phyloP scores from a whole-genome alignment of 2,329 filamentous ascomycete species.

The Chaetoscypha palmicola region DNA sequence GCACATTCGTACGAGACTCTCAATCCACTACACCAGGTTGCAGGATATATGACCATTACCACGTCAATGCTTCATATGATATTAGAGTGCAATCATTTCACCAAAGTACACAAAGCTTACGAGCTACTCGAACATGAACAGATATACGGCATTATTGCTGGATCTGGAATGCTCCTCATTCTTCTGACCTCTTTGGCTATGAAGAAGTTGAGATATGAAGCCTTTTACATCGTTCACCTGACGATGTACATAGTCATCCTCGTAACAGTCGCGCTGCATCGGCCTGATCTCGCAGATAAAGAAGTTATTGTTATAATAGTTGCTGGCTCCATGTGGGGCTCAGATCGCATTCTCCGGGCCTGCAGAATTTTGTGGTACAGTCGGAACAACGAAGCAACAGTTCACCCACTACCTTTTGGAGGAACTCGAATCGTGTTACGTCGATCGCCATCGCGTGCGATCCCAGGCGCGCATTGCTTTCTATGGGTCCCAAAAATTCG shows the following conservation, averaged over 20 bases:
- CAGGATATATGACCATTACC: conserved; percentile 43
- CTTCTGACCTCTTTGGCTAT: conserved; percentile 38
- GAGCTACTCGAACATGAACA: conserved; percentile 20
- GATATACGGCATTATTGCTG: conserved; percentile 40
- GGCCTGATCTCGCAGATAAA: conserved; percentile 37
- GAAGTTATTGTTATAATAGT: conserved; percentile 38
- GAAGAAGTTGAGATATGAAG: conserved; percentile 43
- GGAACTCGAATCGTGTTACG: conserved; percentile 50
- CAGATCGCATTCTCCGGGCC: conserved; percentile 44
- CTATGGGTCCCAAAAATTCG: conserved; percentile 56
- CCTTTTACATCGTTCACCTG: conserved; percentile 49
- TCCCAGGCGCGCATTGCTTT: conserved; percentile 55
- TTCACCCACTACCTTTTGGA: conserved; percentile 47
- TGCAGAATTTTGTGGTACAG: conserved; percentile 38
- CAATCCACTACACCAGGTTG: conserved; percentile 49
- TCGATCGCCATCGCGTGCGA: conserved; percentile 37
- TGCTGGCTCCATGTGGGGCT: conserved; percentile 41
- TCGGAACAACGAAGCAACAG: conserved; percentile 43
- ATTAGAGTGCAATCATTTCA: conserved; percentile 7
- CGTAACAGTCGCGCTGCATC: conserved; percentile 44
- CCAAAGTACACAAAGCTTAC: conserved; percentile 35
- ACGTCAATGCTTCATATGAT: conserved; percentile 41
- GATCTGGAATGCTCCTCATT: conserved; percentile 39
- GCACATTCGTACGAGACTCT: conserved; percentile 52
- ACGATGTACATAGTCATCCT: conserved; percentile 42